A percentile compares a stretch with the other conserved stretches of the same genome.
Evolutionary conservation across 441 rosid species (phyloP).

Genomic region (Theobroma grandiflorum): DNA sequence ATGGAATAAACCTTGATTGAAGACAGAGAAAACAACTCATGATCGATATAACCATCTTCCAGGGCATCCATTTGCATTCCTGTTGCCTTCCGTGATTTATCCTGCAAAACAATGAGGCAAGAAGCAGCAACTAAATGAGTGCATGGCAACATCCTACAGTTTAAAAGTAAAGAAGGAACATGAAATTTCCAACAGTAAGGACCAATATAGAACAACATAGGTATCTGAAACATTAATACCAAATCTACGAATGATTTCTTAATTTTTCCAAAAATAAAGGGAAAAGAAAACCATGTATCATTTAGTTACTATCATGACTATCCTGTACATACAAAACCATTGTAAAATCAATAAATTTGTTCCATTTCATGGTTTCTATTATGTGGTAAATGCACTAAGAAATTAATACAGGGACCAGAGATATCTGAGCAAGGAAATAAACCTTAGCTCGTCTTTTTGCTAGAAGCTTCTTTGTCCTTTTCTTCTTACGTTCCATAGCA

Average conservation of each 20-base stretch:
- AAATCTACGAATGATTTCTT: neutral
- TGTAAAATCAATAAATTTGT: neutral
- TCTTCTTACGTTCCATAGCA: constrained; percentile 83
- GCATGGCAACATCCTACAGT: constrained; percentile 6
- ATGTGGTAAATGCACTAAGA: neutral
- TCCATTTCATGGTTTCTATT: neutral
- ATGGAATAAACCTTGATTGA: constrained; percentile 72
- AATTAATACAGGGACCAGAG: neutral
- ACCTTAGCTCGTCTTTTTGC: constrained; percentile 91
- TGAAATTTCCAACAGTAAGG: neutral
- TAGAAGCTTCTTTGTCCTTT: constrained; percentile 70
- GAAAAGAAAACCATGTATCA: neutral
- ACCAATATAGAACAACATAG: neutral
- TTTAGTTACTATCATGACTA: neutral
- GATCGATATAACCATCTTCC: constrained; percentile 82
- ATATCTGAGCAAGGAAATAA: neutral
- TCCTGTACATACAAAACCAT: neutral
- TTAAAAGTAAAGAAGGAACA: constrained; percentile 10
- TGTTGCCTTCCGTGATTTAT: constrained; percentile 79
- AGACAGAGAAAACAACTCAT: constrained; percentile 87
- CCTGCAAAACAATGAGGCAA: constrained; percentile 51
- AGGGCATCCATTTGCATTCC: constrained; percentile 81
- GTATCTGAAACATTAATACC: constrained; percentile 4
- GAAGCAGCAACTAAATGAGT: constrained; percentile 3
- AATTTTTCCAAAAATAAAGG: neutral